phyloP scores from a whole-genome alignment of 2,329 filamentous ascomycete species.

The Cladorrhinum sp. region DNA sequence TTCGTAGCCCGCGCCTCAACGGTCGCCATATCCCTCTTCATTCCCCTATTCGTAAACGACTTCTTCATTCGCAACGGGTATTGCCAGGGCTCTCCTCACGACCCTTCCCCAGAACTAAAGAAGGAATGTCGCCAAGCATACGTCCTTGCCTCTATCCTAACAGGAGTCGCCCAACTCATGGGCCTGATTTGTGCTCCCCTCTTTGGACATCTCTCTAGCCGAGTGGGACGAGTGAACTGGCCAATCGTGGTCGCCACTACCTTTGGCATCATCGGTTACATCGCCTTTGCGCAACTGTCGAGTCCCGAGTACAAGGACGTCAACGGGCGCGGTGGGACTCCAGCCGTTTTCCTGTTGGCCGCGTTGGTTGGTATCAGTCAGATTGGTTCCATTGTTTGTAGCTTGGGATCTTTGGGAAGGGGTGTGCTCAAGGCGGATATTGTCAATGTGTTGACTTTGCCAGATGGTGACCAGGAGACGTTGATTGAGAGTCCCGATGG shows the following conservation, averaged over 20 bases:
- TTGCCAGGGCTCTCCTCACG: conserved; percentile 65
- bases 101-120: conserved; percentile 72
- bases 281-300: conserved; percentile 67
- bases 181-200: conserved; percentile 81
- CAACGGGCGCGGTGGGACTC: conserved; percentile 63
- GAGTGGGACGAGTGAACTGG: conserved; percentile 62
- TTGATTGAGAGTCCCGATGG: conserved; percentile 23
- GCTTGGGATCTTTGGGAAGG: conserved; percentile 78
- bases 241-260: conserved; percentile 71
- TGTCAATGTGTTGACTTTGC: conserved; percentile 24
- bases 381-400: conserved; percentile 95
- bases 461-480: conserved; percentile 34
- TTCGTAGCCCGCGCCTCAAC: conserved; percentile 94
- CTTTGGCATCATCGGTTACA: conserved; percentile 75
- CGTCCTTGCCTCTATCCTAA: conserved; percentile 79
- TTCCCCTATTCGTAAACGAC: conserved; percentile 88
- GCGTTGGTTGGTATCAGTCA: conserved; percentile 85
- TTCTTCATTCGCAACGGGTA: conserved; percentile 81
- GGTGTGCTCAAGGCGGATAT: conserved; percentile 64
- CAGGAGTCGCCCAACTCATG: conserved; percentile 82
- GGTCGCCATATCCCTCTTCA: conserved; percentile 91
- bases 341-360: conserved; percentile 70
- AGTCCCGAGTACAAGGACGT: conserved; percentile 70
- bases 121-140: conserved; percentile 83
- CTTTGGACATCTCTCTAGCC: conserved; percentile 82